Conservation (phyloP, 805 yeast species). For the Komagataella mondaviorum region DNA sequence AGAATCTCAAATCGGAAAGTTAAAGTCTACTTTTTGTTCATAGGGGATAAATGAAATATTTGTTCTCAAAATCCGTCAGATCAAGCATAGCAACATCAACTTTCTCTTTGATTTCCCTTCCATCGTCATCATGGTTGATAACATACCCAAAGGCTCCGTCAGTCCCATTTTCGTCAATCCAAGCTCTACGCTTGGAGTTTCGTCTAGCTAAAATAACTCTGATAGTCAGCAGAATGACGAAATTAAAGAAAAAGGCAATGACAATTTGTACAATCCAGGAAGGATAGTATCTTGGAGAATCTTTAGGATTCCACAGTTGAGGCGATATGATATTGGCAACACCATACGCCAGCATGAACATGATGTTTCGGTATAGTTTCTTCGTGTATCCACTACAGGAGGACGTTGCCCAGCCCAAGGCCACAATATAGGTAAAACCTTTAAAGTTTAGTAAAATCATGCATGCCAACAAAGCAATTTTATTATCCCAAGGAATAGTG, state of each 20-base stretch:
- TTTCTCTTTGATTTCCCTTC: slow-evolving; percentile 11
- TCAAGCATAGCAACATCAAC: slow-evolving; percentile 33
- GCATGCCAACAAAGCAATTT: slow-evolving; percentile 25
- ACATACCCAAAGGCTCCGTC: slow-evolving; percentile 13
- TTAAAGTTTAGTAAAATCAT: slow-evolving; percentile 9
- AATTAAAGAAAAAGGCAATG: slow-evolving; percentile 32
- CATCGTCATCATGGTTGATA: slow-evolving; percentile 10
- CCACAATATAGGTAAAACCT: slow-evolving; percentile 10
- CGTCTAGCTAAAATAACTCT: slow-evolving; percentile 30
- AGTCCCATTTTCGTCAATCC: slow-evolving; percentile 6
- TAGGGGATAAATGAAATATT: slow-evolving; percentile 34
- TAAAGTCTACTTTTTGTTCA: slow-evolving; percentile 9
- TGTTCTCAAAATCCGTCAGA: slow-evolving; percentile 39
- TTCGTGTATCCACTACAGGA: slow-evolving; percentile 38
- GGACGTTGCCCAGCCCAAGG: slow-evolving; percentile 17
- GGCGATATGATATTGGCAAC: slow-evolving; percentile 41
- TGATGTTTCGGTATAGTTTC: slow-evolving; percentile 29
- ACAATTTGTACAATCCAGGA: slow-evolving; percentile 47
- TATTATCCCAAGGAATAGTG: slow-evolving; percentile 24
- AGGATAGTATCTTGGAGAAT: slow-evolving; percentile 29
- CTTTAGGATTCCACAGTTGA: slow-evolving; percentile 36
- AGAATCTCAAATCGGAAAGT: background rate
- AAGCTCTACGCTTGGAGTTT: slow-evolving; percentile 24
- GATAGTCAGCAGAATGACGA: slow-evolving; percentile 26
- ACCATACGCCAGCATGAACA: slow-evolving; percentile 30